phyloP scores from a whole-genome alignment of 1,284 basidiomycete genomes.

The Irpex lacteus region DNA sequence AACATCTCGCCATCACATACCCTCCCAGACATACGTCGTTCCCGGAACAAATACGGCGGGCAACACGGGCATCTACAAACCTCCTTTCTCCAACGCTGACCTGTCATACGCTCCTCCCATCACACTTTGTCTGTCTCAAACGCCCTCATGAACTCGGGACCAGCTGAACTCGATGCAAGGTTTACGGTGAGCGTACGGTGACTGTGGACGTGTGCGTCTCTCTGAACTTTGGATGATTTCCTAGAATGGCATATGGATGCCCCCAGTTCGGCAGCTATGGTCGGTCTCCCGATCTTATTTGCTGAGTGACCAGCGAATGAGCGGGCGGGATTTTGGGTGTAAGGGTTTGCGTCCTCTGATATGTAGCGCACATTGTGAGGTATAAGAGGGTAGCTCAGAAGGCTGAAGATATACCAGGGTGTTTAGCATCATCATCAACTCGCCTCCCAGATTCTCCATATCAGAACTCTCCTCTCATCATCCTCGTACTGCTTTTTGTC shows the following conservation, averaged over 20 bases:
- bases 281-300: background rate
- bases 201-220: background rate
- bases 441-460: too few relatives aligned
- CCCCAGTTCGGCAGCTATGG: background rate
- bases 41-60: background rate
- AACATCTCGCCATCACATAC: background rate
- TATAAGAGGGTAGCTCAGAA: too few relatives aligned
- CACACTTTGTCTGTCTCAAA: background rate
- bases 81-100: background rate
- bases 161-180: background rate
- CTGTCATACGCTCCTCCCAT: background rate
- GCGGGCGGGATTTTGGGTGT: conserved; percentile 1
- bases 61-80: background rate
- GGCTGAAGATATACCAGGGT: too few relatives aligned
- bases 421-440: too few relatives aligned
- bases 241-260: background rate
- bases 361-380: background rate
- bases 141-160: background rate
- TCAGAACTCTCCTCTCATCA: too few relatives aligned
- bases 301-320: too few relatives aligned
- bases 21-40: background rate
- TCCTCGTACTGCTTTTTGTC: too few relatives aligned
- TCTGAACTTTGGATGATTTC: background rate
- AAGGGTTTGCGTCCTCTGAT: background rate
- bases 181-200: background rate